Base-by-base conservation (phyloP, 768 basidiomycete species). In the Galerina sulciceps region DNA sequence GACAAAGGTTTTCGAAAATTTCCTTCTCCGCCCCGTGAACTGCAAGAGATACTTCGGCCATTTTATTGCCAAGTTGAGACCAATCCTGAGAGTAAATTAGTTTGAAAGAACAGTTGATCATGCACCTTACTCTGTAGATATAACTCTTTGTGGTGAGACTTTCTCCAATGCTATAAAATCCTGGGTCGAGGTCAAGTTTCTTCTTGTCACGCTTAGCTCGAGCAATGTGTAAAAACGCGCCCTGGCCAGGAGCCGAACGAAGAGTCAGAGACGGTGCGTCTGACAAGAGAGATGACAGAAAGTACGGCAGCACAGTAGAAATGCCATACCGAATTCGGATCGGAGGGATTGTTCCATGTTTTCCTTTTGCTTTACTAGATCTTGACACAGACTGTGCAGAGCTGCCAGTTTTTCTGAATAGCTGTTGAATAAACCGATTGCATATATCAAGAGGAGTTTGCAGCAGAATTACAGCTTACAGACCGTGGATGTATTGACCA, bases 181-280 rank as follows among this genome's bases (percentile, higher is more conserved):
- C 73, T 10, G 78, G 61, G 22, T 84, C 76, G 11, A 66, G 67
- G 59, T 79, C 79, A 35, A 90, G 65, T 58, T 74, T 80, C 11
- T 66, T 65, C 48, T 80, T 81, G 59, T 91, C 89, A 26, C 87
- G 85, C 70, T 85, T 92, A 5, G 80, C 74, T 63, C 81, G 85
- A 23, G 80, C 77, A 23, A 94, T 73, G 61, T 93, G 92, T 41
- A 93, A 81, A 68, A 91, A 89, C 79, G 88, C 84, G 5, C 93
- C 93, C 43, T 87, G 85, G 10, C 80, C 80, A 15, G 86, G 81
- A 0, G 83, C 88, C 22, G 85, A 83, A 38, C 91, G 86, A 44
- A 94, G 77, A 11, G 90, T 87, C 60, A 94, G 67, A 11, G 92
- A 92, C 20, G 89, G 85, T 1, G 87, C 83, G 72, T 76, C 92